Base-by-base conservation (phyloP, 1,284 basidiomycete genomes). In the Coniferiporia sulphurascens region DNA sequence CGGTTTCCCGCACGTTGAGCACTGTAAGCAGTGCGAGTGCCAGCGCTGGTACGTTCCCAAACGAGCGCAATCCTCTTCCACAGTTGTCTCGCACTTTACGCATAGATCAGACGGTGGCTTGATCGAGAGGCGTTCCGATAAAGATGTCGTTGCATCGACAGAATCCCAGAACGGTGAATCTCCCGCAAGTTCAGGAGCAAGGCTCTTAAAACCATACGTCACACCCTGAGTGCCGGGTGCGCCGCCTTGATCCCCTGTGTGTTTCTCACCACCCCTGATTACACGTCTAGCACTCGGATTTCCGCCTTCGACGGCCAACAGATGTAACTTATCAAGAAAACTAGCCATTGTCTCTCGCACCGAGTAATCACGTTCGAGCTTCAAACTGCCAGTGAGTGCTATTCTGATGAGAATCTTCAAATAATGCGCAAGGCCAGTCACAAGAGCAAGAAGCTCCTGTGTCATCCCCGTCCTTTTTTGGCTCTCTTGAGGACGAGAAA, bases 361-460 rank as follows among this genome's bases (percentile, higher is more conserved):
- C 63, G 79, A 83, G 67, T 92, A 84, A 68, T 99, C 96, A 61
- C 95, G 81, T 73, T 99, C 97, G 48, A 99, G 82, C 74, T 93
- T 97, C 65, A 99, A 83, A 2, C 95, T 93, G 17, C 95, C 95
- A 0, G 97, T 98, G 48, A 99, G 79, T 6, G 97, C 95, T 63
- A 99, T 98, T 52, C 96, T 90, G 67, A 99, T 99, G 56, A 99
- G 84, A 71, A 99, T 98, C 78, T 99, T 99, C 71, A 99, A 87
- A 74, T 99, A 99, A 74, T 99, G 96, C 3, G 96, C 96, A 34
- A 99, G 82, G 38, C 97, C 96, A 0, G 97, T 99, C 59, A 99
- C 96, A 52, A 99, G 86, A n/a, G 95, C 93, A 38, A 99, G 84
- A 7, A 99, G 79, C 68, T 99, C 96, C 73, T 98, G 93, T 17